phyloP scores from a whole-genome alignment of 225 moss, liverwort and hornwort species.

The Thuidium tamariscinum region DNA sequence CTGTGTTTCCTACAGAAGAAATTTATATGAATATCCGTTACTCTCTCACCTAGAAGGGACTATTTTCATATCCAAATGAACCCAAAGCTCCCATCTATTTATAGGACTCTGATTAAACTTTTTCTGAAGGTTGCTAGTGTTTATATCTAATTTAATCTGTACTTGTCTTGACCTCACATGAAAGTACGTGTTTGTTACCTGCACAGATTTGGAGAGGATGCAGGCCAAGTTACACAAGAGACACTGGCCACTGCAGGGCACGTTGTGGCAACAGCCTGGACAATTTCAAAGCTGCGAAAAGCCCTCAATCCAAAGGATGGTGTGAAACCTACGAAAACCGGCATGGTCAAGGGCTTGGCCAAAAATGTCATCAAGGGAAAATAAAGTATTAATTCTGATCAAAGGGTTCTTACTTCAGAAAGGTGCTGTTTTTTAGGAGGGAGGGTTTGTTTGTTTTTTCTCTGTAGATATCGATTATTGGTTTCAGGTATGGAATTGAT shows the following conservation, averaged over 20 bases:
- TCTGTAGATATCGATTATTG: background rate
- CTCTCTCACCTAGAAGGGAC: background rate
- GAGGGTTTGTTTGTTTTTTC: background rate
- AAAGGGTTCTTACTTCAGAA: background rate
- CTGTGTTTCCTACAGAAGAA: background rate
- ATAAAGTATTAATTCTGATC: background rate
- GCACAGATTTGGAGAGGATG: conserved; percentile 37
- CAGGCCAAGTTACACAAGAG: conserved; percentile 43
- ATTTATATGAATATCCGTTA: background rate
- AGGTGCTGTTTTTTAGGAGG: background rate
- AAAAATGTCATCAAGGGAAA: conserved; percentile 21
- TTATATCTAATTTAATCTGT: no score
- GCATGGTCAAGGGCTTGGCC: conserved; percentile 33
- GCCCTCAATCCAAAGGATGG: conserved; percentile 41
- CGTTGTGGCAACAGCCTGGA: conserved; percentile 36
- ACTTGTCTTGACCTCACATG: background rate
- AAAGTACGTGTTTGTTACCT: background rate
- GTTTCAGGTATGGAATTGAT: background rate
- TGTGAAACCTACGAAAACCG: conserved; percentile 6
- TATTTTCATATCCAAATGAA: background rate
- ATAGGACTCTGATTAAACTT: background rate
- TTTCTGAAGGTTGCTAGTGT: no score
- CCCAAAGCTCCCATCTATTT: background rate
- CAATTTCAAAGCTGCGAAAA: conserved; percentile 33
- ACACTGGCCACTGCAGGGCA: conserved; percentile 48